These are phyloP conservation scores for Suhomyces sp. DNA, from an alignment of 805 yeast genomes.

Conservation along the genomic window DNA sequence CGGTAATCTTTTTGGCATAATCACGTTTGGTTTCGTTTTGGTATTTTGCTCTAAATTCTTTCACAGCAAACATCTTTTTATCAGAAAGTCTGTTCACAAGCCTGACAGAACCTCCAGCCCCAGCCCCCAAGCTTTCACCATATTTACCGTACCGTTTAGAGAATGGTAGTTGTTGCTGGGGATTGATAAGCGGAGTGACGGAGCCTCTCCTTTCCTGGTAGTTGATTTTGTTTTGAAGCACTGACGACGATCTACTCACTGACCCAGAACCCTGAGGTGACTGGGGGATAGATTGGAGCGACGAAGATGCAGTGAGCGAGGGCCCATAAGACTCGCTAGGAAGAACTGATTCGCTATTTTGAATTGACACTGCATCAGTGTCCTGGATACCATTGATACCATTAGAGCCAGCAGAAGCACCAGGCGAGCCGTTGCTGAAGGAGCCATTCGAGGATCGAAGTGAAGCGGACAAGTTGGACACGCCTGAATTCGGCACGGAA, in stretches of 20 bases:
- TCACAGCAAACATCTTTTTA: slow-evolving; percentile 78
- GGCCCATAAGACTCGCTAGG: slow-evolving; percentile 19
- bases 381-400: background rate
- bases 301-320: slow-evolving; percentile 26
- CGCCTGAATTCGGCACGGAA: slow-evolving; percentile 16
- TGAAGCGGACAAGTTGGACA: slow-evolving; percentile 22
- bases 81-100: slow-evolving; percentile 68
- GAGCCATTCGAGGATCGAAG: slow-evolving; percentile 17
- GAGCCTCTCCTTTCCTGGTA: slow-evolving; percentile 37
- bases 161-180: slow-evolving; percentile 46
- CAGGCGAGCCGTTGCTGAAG: background rate
- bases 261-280: slow-evolving; percentile 30
- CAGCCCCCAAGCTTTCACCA: slow-evolving; percentile 88
- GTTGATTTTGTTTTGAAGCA: slow-evolving; percentile 28
- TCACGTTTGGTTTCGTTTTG: slow-evolving; percentile 75
- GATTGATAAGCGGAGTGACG: slow-evolving; percentile 26
- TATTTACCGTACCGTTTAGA: slow-evolving; percentile 75
- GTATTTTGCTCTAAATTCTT: slow-evolving; percentile 80
- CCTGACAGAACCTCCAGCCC: slow-evolving; percentile 91
- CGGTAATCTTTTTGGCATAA: slow-evolving; percentile 87
- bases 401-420: background rate
- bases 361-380: slow-evolving; percentile 5
- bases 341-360: slow-evolving; percentile 8
- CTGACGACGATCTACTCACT: slow-evolving; percentile 28
- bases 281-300: slow-evolving; percentile 34